Evolutionary conservation across 108 stramenopile genomes (phyloP), one percentile per base, ranked within the genome.

Genomic region (Thalassiosira profunda): DNA sequence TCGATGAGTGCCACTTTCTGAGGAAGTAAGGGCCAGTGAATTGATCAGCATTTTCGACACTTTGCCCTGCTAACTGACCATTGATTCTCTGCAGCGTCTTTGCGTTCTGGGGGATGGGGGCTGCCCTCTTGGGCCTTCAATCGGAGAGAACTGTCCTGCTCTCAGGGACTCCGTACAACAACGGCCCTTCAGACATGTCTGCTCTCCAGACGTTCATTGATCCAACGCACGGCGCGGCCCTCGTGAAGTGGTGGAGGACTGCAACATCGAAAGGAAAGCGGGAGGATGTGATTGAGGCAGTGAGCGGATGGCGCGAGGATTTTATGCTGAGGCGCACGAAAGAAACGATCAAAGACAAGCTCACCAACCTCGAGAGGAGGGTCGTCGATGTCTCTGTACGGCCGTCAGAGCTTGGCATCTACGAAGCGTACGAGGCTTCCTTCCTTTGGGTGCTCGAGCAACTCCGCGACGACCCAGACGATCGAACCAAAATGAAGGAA

Each of bases 161-260:
- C 20, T 65, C 65, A 4, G 83, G 83, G 1, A 84, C 83, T 0
- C 83, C 83, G 2, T 84, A 63, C 64, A 84, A 84, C 74, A 84
- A 84, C 23, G 31, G 58, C 18, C 34, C 42, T 12, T 26, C 23
- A 0, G 78, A 84, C 44, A 60, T 84, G 63, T 42, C 36, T 33
- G 70, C 71, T 5, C n/a, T 73, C 9, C 70, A 77, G 73, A 70
- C 73, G 15, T 57, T 76, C 35, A 74, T 74, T 18, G 69, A 81
- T 40, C 60, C 74, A 26, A 56, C 20, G 20, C 53, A 79, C 34
- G 40, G 38, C 26, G 38, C 77, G 18, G 64, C 74, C 23, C 23
- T 23, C 31, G 12, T 73, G 1, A 41, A 66, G 24, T 76, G 68
- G 69, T 76, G 82, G 74, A 42, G 70, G 5, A 52, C 59, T 14